Base-by-base conservation (phyloP, 2,329 filamentous ascomycete species). In the Xylariaceae sp. region DNA sequence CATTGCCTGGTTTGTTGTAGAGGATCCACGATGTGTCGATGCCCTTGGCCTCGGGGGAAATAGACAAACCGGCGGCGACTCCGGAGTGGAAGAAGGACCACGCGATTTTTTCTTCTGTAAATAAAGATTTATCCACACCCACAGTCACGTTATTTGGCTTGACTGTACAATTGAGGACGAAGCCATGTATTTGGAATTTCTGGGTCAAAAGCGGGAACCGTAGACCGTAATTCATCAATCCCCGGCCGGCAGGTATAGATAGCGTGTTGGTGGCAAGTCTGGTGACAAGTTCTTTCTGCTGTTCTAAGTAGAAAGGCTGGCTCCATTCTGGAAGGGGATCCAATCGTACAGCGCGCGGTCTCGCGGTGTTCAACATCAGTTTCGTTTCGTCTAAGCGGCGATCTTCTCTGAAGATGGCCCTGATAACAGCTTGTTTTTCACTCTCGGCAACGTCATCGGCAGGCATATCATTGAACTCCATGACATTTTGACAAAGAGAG, bases 31-130 rank as follows among this genome's bases (percentile, higher is more conserved):
- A 97, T 0, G 91, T 96, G 62, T 98, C 93, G 52, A 98, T 97
- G 4, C 92, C 92, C 60, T 89, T 89, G 3, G 91, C 92, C 45
- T 88, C 79, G 11, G 84, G 85, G 5, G 93, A 95, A 41, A 98
- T 95, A 46, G 90, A 88, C 21, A 98, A 71, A 3, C 93, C 93
- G 20, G 88, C 88, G n/a, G 92, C 86, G 22, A 94, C 92, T 6
- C 93, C 93, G 47, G 94, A 89, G 64, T 98, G 93, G 67, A 98
- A 98, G 67, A 96, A 98, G 1, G 92, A 91, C 93, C 93, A 98
- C 61, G 89, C 92, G 33, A 95, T 89, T 66, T 95, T 97, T 58
- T 98, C 93, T 67, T 98, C 93, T 0, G 88, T 92, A 59, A 95
- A 95, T 2, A 85, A 74, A 5, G 78, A 76, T 58, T 92, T 89